Base-by-base conservation (phyloP, 805 yeast genomes). In the Ogataea allantospora region DNA sequence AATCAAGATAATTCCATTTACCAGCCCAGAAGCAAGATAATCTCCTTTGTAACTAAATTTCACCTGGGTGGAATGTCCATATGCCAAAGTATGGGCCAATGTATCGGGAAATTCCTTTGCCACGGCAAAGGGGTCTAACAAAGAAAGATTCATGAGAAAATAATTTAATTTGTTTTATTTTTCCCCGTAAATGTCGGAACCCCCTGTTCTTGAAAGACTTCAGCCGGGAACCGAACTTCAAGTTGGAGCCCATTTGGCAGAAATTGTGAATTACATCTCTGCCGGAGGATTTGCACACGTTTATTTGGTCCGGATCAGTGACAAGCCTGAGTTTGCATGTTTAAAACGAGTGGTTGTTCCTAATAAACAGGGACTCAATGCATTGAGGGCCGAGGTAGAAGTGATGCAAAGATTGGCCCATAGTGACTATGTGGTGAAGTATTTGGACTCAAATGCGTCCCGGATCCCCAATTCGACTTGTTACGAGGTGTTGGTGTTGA, bases 61-160 rank as follows among this genome's bases (percentile, higher is more conserved):
- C 26, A 88, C 70, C 42, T 77, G 77, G 7, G 87, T 83, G 0
- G 86, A 71, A 29, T 78, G 75, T 2, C 88, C 82, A 38, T 77
- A 78, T 9, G 75, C 75, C 9, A 88, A 63, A 0, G 89, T 79
- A 43, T 79, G 79, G 2, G 83, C 74, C n/a, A 87, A 72, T 1
- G 82, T 73, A 44, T 89, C 96, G 0, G 98, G 98, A 52, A 76
- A 89, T 55, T 89, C 98, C 54, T 87, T 88, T 14, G 95, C 82
- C 15, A 91, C 88, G 2, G 91, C 78, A 59, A 88, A 87, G 3
- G 97, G 97, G 60, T 89, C 98, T 47, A 86, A 76, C 16, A 91
- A 70, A 7, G 93, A 71, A 22, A 88, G 67, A 59, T 89, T 89
- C 93, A 86, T 86, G 5, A 27, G 16, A 5, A 12, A 29, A 13